Evolutionary conservation across 495 filamentous ascomycete species (phyloP), one percentile per base, ranked within the genome.

Genomic region (Podospora comata): DNA sequence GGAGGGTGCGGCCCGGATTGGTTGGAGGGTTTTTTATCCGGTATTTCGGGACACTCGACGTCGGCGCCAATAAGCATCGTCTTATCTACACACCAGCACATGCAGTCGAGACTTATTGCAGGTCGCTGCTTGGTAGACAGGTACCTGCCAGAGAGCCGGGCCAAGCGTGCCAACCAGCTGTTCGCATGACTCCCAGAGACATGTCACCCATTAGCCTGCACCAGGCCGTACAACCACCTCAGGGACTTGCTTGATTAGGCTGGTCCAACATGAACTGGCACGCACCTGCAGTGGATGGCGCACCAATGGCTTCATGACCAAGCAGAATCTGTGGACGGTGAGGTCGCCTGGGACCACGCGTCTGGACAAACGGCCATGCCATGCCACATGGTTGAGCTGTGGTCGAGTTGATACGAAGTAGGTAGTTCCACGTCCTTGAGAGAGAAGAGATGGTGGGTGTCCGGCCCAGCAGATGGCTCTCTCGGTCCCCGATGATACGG

Each of bases 231-330:
- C 44, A 27, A 53, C 56, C 60, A 44, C 18, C 39, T 23, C 32
- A 67, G n/a, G 55, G 68, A 65, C 67, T 66, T 65, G 63, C 68
- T 71, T 27, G 60, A 69, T 70, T 69, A 56, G 71, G 71, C 66
- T 69, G 70, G 66, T 69, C 61, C 57, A 62, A 48, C 67, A 66
- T 23, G 55, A 63, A 64, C 62, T 64, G 64, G 18, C 27, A 62
- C 23, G 30, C 28, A 61, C 59, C 34, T 63, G 61, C 61, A 63
- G 61, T 48, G 39, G 39, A 48, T 48, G 39, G 39, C 39, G 13
- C 39, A 48, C 39, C 39, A 48, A 48, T 48, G 39, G 39, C 39
- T 48, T 48, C 39, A 48, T 48, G 39, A 48, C 39, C 39, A 48
- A 48, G 39, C 39, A 48, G 39, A 48, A 3, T 48, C 9, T 48